These are phyloP conservation scores for Lathyrus oleraceus DNA, from an alignment of 306 rosid species.

Conservation along the genomic window DNA sequence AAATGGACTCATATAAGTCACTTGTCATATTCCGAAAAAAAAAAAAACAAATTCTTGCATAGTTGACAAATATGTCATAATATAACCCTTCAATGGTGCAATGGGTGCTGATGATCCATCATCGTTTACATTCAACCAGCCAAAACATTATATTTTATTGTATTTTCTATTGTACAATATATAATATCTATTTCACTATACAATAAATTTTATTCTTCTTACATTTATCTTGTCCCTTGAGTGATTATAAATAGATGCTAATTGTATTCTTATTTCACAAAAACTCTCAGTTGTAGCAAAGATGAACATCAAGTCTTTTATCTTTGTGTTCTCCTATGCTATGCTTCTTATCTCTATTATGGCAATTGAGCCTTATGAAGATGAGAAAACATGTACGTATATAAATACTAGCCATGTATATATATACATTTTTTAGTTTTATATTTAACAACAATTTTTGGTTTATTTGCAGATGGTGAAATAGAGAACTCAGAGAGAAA, in stretches of 20 bases:
- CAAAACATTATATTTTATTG: no score
- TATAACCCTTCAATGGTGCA: no score
- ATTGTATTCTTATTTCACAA: not conserved
- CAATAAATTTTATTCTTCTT: not conserved
- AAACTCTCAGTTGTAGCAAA: not conserved
- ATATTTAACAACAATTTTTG: not conserved
- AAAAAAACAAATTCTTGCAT: no score
- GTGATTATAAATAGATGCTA: constrained; percentile 14
- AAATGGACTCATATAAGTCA: no score
- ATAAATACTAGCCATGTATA: not conserved
- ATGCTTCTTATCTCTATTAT: not conserved
- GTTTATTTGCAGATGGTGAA: not conserved
- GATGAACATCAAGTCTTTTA: constrained; percentile 26
- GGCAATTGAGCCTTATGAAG: not conserved
- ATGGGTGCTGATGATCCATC: no score
- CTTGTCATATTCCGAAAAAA: no score
- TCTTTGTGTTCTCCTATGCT: not conserved
- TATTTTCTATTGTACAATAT: no score
- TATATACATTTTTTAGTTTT: not conserved
- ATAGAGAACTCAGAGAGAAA: not conserved
- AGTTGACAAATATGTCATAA: no score
- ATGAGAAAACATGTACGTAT: not conserved
- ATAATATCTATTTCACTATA: not conserved
- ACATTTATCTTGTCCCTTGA: not conserved
- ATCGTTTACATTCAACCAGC: no score